Percentiles rank a stretch among this genome's conserved stretches.
Evolutionary conservation across 1,139 yeast genomes (phyloP).

Genomic region (Debaryomyces nepalensis): DNA sequence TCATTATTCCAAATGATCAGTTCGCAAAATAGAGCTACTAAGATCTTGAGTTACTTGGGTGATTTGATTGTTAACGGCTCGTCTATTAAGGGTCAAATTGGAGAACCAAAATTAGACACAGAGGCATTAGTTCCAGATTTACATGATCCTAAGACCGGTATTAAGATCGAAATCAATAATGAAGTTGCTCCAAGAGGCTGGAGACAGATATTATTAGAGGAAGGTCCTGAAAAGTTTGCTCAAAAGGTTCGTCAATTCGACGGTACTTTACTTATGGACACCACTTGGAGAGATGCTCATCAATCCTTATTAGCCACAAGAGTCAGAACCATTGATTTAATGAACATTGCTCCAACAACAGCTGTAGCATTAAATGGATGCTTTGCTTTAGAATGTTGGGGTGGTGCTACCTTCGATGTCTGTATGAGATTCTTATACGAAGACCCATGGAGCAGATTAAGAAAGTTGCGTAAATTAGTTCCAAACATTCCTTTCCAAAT

Average conservation of each 20-base stretch:
- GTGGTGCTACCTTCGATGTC: slow-evolving; percentile 99
- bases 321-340: slow-evolving; percentile 89
- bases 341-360: slow-evolving; percentile 92
- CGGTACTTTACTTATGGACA: slow-evolving; percentile 94
- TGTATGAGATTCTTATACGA: slow-evolving; percentile 98
- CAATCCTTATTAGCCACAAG: slow-evolving; percentile 98
- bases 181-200: slow-evolving; percentile 76
- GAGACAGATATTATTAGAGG: slow-evolving; percentile 82
- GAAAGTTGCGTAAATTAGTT: slow-evolving; percentile 83
- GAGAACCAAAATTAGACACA: slow-evolving; percentile 77
- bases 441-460: slow-evolving; percentile 97
- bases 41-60: slow-evolving; percentile 84
- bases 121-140: slow-evolving; percentile 78
- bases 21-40: slow-evolving; percentile 96
- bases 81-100: slow-evolving; percentile 92
- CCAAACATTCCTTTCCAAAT: slow-evolving; percentile 99
- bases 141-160: slow-evolving; percentile 61
- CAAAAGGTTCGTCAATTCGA: slow-evolving; percentile 79
- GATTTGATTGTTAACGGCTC: slow-evolving; percentile 96
- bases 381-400: slow-evolving; percentile 98
- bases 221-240: slow-evolving; percentile 91
- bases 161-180: slow-evolving; percentile 59
- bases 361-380: slow-evolving; percentile 90
- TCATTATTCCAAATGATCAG: slow-evolving; percentile 91
- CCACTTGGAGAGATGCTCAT: slow-evolving; percentile 99